Base-by-base conservation (phyloP, 2,329 filamentous ascomycete species). In the Plenodomus tracheiphilus region DNA sequence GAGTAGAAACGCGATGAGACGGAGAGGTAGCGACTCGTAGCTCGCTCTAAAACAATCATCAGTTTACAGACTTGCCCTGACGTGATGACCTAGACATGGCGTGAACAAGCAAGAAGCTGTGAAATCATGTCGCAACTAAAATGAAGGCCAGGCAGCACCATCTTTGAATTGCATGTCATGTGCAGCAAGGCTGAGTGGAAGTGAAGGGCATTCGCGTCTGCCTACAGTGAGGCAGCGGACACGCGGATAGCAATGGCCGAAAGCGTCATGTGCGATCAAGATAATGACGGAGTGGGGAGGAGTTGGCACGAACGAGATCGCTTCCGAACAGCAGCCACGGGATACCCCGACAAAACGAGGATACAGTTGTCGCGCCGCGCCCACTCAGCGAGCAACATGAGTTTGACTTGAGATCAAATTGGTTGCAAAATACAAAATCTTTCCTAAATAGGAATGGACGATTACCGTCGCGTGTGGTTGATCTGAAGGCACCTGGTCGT, bases 401-500 rank as follows among this genome's bases (percentile, higher is more conserved):
- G 44, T 51, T 21, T 51, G 51, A 49, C 47, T 43, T 34, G 56
- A 49, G 60, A 66, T 64, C 61, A 62, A 61, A 57, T 53, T 58
- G 53, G 47, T 53, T 49, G 48, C 52, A 52, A 35, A 53, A 51
- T 51, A 58, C 47, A 54, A 49, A 62, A 61, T 60, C 62, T 60
- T 68, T 65, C 65, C 65, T 62, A 62, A 63, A 53, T 47, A 56
- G 62, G 65, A 56, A 59, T 61, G 61, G 65, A 61, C 54, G 54
- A 52, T 41, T 57, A 52, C 41, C 48, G 53, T 47, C 54, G 52
- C 46, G 49, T 54, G 55, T 51, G 60, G 59, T 65, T 68, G 66
- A 68, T 69, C 66, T 67, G 58, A 50, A 49, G 54, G 36, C 46
- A 32, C 55, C 41, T 51, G 51, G 56, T 59, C 54, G 59, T 57